These are phyloP conservation scores for Rubia yunnanensis DNA, from an alignment of 257 asterid species.

Conservation along the genomic window DNA sequence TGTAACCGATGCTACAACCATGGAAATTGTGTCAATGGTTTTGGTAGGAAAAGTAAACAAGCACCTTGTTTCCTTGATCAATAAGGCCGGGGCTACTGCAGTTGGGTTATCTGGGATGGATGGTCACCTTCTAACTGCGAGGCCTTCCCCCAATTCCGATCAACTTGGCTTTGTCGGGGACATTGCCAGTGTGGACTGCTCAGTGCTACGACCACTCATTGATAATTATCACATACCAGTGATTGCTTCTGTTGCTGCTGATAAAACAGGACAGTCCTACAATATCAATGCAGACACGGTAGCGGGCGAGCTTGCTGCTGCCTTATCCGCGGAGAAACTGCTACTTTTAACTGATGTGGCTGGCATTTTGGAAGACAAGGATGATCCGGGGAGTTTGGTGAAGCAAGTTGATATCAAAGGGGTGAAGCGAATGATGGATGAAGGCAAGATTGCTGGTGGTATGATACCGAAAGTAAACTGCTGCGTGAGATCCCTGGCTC, in stretches of 20 bases:
- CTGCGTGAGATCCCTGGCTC: conserved; percentile 68
- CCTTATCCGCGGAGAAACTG: conserved; percentile 69
- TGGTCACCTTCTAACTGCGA: conserved; percentile 60
- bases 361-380: conserved; percentile 49
- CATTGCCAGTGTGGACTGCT: conserved; percentile 59
- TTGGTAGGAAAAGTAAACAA: conserved; percentile 68
- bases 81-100: conserved; percentile 77
- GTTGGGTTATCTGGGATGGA: conserved; percentile 75
- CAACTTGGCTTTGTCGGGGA: conserved; percentile 85
- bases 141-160: conserved; percentile 51
- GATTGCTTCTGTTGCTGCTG: conserved; percentile 78
- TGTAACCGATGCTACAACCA: conserved; percentile 70
- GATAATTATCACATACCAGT: conserved; percentile 68
- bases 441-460: conserved; percentile 64
- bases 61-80: conserved; percentile 60
- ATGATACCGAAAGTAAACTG: conserved; percentile 81
- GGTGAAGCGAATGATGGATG: conserved; percentile 61
- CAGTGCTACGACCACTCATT: conserved; percentile 45
- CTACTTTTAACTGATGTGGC: conserved; percentile 64
- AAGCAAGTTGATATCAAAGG: conserved; percentile 65
- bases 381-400: conserved; percentile 58
- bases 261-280: conserved; percentile 41
- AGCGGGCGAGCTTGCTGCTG: conserved; percentile 72
- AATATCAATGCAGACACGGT: conserved; percentile 79
- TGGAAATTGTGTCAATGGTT: conserved; percentile 85